These are phyloP conservation scores for Pichia insulana DNA, from an alignment of 805 yeast genomes.

Conservation along the genomic window DNA sequence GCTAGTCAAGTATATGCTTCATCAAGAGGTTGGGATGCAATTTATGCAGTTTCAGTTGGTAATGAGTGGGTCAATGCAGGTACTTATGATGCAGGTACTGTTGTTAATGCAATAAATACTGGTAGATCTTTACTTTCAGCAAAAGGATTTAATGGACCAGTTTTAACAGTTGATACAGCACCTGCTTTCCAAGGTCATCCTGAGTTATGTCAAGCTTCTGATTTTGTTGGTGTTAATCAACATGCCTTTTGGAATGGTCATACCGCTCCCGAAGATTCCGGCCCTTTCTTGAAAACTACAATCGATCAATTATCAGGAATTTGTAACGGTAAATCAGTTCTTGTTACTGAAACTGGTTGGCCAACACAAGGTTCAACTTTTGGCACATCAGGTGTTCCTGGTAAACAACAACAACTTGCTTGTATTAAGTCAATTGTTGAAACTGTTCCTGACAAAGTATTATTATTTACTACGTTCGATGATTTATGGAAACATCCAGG, in stretches of 20 bases:
- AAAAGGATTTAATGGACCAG: slow-evolving; percentile 43
- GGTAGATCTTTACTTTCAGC: slow-evolving; percentile 40
- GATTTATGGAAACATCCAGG: slow-evolving; percentile 59
- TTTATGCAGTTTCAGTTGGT: slow-evolving; percentile 58
- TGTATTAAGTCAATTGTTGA: slow-evolving; percentile 44
- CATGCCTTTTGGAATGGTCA: slow-evolving; percentile 61
- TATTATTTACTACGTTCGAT: slow-evolving; percentile 53
- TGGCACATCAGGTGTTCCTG: slow-evolving; percentile 46
- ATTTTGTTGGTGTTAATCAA: slow-evolving; percentile 57
- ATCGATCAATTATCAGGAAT: slow-evolving; percentile 34
- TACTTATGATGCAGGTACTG: slow-evolving; percentile 35
- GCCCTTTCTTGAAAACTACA: slow-evolving; percentile 43
- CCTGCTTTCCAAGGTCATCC: slow-evolving; percentile 50
- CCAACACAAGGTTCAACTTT: slow-evolving; percentile 51
- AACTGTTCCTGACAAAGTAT: slow-evolving; percentile 38
- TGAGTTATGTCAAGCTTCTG: slow-evolving; percentile 45
- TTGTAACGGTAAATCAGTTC: slow-evolving; percentile 40
- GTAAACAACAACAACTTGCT: slow-evolving; percentile 39
- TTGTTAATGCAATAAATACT: slow-evolving; percentile 36
- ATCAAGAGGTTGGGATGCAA: slow-evolving; percentile 52
- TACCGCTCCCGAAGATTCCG: slow-evolving; percentile 42
- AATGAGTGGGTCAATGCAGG: slow-evolving; percentile 57
- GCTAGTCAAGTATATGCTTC: slow-evolving; percentile 35
- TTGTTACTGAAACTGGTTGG: slow-evolving; percentile 65
- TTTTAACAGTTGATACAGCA: slow-evolving; percentile 58